phyloP scores from a whole-genome alignment of 768 basidiomycete species.

The Gloeostereum incarnatum region DNA sequence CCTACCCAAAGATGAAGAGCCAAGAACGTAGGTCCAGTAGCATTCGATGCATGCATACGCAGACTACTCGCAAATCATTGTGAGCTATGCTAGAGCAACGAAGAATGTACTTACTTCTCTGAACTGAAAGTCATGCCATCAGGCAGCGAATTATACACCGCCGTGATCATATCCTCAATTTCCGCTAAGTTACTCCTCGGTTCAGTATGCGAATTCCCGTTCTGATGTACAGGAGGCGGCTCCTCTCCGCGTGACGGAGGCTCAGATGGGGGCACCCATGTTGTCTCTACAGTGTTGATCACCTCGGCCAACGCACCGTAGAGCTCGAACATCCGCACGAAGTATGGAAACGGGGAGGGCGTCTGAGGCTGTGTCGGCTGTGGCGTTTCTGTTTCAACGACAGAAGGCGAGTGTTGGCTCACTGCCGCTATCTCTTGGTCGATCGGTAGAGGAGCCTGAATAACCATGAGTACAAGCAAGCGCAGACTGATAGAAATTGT shows the following conservation, averaged over 20 bases:
- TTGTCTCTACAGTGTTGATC: slow-evolving; percentile 1
- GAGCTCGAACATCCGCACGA: slow-evolving; percentile 2
- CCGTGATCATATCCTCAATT: slow-evolving; percentile 1
- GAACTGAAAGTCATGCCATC: slow-evolving; percentile 3
- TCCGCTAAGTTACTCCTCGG: not conserved
- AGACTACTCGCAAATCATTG: not conserved
- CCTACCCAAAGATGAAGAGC: slow-evolving; percentile 4
- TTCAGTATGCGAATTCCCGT: not conserved
- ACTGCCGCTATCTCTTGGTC: slow-evolving; percentile 2
- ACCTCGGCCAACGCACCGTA: slow-evolving; percentile 2
- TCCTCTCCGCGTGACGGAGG: not conserved
- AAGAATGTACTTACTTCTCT: not conserved
- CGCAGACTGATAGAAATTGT: not conserved
- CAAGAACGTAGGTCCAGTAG: not conserved
- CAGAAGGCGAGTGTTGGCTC: too few relatives aligned
- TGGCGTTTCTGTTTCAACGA: too few relatives aligned
- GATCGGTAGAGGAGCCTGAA: slow-evolving; percentile 1
- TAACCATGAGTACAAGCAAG: not conserved
- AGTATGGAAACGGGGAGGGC: slow-evolving; percentile 2
- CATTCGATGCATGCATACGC: not conserved
- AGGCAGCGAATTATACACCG: slow-evolving; percentile 1
- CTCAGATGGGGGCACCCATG: not conserved
- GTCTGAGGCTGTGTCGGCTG: not conserved
- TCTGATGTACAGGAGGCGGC: not conserved
- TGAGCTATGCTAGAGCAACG: not conserved